These are phyloP conservation scores for Cokeromyces recurvatus DNA, from an alignment of 371 early-diverging fungal species.

Conservation along the genomic window DNA sequence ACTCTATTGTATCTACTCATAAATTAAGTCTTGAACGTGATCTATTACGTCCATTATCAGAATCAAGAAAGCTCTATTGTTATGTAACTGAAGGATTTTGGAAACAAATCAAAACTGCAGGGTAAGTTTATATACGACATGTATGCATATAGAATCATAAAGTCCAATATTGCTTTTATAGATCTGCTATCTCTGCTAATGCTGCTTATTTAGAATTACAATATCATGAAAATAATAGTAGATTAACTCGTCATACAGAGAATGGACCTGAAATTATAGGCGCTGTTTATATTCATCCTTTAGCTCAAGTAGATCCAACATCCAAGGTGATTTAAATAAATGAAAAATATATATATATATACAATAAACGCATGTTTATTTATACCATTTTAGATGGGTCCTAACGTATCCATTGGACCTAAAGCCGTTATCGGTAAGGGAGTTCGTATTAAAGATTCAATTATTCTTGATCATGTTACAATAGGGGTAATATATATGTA, in stretches of 20 bases:
- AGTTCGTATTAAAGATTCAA: constrained; percentile 91
- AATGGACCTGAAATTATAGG: constrained; percentile 80
- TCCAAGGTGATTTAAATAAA: constrained; percentile 52
- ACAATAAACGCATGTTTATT: too few species aligned
- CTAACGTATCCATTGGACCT: constrained; percentile 94
- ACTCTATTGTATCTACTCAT: neutral
- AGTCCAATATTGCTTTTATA: too few species aligned
- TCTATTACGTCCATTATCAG: constrained; percentile 81
- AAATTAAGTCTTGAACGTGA: constrained; percentile 89
- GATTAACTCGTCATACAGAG: constrained; percentile 47
- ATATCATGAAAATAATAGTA: constrained; percentile 52
- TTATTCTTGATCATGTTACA: constrained; percentile 91
- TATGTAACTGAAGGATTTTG: constrained; percentile 80
- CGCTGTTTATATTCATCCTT: constrained; percentile 92
- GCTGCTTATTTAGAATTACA: constrained; percentile 82
- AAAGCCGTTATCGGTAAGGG: constrained; percentile 90
- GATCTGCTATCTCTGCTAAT: constrained; percentile 89
- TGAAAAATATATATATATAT: too few species aligned
- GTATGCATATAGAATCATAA: too few species aligned
- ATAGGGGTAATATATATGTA: constrained; percentile 58
- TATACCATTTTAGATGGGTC: constrained; percentile 61
- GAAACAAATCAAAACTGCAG: constrained; percentile 94
- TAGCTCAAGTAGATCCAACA: constrained; percentile 86
- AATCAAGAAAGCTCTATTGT: constrained; percentile 76
- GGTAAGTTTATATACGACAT: constrained; percentile 34